phyloP scores from a whole-genome alignment of 768 basidiomycete genomes.

The Leucogyrophana mollusca region DNA sequence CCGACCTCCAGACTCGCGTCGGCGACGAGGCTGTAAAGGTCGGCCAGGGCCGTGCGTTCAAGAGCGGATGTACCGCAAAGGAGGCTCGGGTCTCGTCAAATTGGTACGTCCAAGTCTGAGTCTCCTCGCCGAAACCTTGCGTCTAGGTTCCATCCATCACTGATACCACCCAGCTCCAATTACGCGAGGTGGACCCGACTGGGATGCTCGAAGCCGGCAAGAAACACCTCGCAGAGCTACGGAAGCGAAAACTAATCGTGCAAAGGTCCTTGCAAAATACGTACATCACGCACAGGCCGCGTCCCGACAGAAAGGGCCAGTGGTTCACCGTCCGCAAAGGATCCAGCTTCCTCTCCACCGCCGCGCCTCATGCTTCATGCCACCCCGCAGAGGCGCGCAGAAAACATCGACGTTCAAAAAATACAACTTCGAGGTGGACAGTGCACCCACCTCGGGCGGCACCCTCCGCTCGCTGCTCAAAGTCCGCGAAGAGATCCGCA shows the following conservation, averaged over 20 bases:
- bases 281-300: too few species aligned
- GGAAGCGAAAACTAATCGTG: conserved; percentile 85
- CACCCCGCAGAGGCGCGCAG: conserved; percentile 76
- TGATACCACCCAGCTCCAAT: conserved; percentile 74
- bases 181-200: conserved; percentile 69
- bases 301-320: too few species aligned
- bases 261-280: too few species aligned
- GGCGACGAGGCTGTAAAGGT: conserved; percentile 91
- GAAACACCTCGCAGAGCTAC: conserved; percentile 79
- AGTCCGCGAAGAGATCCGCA: conserved; percentile 95
- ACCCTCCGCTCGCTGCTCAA: conserved; percentile 95
- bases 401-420: conserved; percentile 93
- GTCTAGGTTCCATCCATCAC: conserved; percentile 62
- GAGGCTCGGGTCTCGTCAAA: conserved; percentile 87
- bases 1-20: conserved; percentile 68
- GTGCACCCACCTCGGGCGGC: conserved; percentile 84
- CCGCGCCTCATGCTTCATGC: conserved; percentile 50
- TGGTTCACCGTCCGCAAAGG: conserved; percentile 94
- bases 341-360: conserved; percentile 81
- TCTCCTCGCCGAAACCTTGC: too few species aligned
- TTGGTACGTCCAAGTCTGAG: too few species aligned
- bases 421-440: conserved; percentile 98
- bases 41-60: conserved; percentile 95
- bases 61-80: conserved; percentile 95
- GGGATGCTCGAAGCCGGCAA: conserved; percentile 76